Evolutionary conservation across 2,329 filamentous ascomycete genomes (phyloP).

Genomic region (Trichophyton benhamiae): DNA sequence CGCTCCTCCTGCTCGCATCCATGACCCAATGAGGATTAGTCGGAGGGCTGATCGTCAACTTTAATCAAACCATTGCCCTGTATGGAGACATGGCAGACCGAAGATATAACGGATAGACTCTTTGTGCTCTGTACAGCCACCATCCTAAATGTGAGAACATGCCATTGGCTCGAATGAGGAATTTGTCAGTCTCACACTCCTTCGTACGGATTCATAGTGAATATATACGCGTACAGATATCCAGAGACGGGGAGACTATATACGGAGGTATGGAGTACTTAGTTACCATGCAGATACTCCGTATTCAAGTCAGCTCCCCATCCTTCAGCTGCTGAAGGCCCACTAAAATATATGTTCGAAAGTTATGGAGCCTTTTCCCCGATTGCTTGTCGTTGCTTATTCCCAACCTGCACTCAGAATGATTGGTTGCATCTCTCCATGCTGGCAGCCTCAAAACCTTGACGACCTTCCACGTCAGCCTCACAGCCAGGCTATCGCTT

Average conservation of each 20-base stretch:
- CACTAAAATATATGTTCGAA: background rate
- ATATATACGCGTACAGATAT: background rate
- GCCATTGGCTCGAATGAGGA: background rate
- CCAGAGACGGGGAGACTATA: background rate
- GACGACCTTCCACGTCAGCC: background rate
- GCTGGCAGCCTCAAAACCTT: background rate
- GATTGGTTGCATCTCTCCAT: background rate
- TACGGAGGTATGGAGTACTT: too few relatives aligned
- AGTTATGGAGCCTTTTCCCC: background rate
- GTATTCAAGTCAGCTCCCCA: background rate
- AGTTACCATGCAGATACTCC: too few relatives aligned
- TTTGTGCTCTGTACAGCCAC: background rate
- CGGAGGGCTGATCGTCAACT: too few relatives aligned
- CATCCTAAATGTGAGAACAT: background rate
- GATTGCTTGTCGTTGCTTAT: constrained; percentile 1
- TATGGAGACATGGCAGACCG: too few relatives aligned
- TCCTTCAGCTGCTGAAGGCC: background rate
- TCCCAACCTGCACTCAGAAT: background rate
- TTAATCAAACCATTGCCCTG: too few relatives aligned
- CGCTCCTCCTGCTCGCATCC: too few relatives aligned
- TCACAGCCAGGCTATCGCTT: background rate
- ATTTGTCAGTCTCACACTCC: too few relatives aligned
- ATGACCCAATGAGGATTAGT: too few relatives aligned
- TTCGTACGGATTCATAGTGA: too few relatives aligned
- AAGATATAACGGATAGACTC: too few relatives aligned